These are phyloP conservation scores for Rehmannia glutinosa DNA, from an alignment of 257 asterid species.

Conservation along the genomic window DNA sequence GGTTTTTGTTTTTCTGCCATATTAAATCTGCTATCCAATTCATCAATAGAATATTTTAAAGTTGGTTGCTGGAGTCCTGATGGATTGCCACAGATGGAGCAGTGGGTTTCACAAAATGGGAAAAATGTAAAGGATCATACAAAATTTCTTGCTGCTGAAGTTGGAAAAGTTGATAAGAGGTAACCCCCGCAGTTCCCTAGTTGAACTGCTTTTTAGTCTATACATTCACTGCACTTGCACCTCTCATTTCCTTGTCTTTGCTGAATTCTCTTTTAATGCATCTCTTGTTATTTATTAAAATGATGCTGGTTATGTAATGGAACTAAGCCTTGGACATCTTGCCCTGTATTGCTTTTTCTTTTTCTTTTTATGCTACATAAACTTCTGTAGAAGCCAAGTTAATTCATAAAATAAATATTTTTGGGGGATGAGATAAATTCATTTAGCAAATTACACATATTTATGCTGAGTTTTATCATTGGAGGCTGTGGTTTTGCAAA, in stretches of 20 bases:
- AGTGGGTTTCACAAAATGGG: constrained; percentile 52
- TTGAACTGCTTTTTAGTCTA: background rate
- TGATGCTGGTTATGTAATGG: background rate
- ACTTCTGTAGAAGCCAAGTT: background rate
- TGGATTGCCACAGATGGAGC: constrained; percentile 75
- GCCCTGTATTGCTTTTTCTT: background rate
- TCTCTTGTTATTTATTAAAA: background rate
- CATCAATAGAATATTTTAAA: constrained; percentile 16
- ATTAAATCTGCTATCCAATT: constrained; percentile 27
- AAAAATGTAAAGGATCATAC: constrained; percentile 40
- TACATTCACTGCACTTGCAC: background rate
- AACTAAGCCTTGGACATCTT: background rate
- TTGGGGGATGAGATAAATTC: background rate
- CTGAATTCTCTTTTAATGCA: background rate
- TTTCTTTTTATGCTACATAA: background rate
- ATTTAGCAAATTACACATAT: background rate
- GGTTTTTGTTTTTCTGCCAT: constrained; percentile 41
- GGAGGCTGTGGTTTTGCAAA: background rate
- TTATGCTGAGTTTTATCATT: background rate
- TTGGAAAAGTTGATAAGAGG: constrained; percentile 54
- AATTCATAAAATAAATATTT: background rate
- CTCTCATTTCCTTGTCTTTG: background rate
- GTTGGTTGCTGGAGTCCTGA: constrained; percentile 42
- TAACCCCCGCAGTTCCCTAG: constrained; percentile 15
- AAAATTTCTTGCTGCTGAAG: constrained; percentile 45